These are phyloP conservation scores for Linum lewisii DNA, from an alignment of 345 rosid genomes.

Conservation along the genomic window DNA sequence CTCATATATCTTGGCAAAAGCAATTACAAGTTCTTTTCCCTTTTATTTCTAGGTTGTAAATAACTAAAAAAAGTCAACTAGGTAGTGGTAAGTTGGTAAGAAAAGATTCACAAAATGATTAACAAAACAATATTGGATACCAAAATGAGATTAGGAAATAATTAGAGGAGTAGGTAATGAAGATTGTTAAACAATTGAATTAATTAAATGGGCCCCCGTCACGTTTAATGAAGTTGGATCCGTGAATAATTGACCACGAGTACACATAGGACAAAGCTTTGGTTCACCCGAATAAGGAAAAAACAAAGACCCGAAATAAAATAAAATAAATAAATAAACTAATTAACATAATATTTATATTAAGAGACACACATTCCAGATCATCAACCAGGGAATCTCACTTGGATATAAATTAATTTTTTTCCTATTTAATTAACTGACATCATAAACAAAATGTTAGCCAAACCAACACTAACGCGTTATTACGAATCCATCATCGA, in stretches of 20 bases:
- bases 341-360: too few relatives aligned
- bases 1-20: too few relatives aligned
- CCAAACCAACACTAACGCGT: too few relatives aligned
- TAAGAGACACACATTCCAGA: background rate
- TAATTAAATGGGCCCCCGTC: background rate
- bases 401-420: background rate
- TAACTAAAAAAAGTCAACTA: too few relatives aligned
- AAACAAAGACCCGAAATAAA: too few relatives aligned
- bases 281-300: background rate
- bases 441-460: too few relatives aligned
- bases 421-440: background rate
- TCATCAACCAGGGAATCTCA: background rate
- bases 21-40: too few relatives aligned
- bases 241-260: background rate
- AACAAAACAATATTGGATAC: background rate
- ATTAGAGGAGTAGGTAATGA: background rate
- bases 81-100: too few relatives aligned
- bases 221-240: background rate
- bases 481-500: too few relatives aligned
- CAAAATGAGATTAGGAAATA: background rate
- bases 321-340: too few relatives aligned
- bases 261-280: background rate
- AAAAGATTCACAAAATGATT: too few relatives aligned
- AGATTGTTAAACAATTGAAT: background rate
- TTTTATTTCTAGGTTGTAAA: too few relatives aligned